A percentile compares a stretch with the other conserved stretches of the same genome.
These are phyloP conservation scores for Candida argentea DNA, from an alignment of 805 yeast genomes.

Conservation along the genomic window DNA sequence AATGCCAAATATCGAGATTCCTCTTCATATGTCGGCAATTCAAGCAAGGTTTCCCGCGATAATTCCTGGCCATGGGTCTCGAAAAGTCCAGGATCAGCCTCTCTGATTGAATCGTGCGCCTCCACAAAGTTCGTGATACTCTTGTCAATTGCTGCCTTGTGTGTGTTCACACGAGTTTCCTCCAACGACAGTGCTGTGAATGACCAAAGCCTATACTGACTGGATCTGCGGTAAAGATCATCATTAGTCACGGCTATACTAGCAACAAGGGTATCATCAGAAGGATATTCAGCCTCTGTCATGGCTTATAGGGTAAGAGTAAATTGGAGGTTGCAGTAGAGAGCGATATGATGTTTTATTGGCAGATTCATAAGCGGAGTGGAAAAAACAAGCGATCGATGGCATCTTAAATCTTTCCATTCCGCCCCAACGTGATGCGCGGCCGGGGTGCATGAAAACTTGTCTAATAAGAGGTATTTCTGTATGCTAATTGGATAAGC, in stretches of 20 bases:
- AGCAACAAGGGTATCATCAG: neutral
- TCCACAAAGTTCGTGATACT: constrained; percentile 23
- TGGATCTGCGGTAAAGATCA: constrained; percentile 78
- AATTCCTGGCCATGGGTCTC: constrained; percentile 17
- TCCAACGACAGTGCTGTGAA: constrained; percentile 52
- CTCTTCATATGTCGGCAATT: constrained; percentile 52
- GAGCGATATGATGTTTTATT: too few relatives aligned
- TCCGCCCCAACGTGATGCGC: too few relatives aligned
- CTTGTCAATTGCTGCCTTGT: constrained; percentile 41
- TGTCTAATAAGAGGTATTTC: too few relatives aligned
- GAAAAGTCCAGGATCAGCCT: constrained; percentile 20
- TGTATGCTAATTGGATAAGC: too few relatives aligned
- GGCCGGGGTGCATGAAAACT: too few relatives aligned
- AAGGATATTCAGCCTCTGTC: neutral
- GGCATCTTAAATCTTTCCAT: too few relatives aligned
- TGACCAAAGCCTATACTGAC: constrained; percentile 84
- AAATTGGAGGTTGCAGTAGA: too few relatives aligned
- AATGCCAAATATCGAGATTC: constrained; percentile 58
- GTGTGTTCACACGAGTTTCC: constrained; percentile 37
- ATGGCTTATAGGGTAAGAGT: neutral
- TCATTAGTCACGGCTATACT: constrained; percentile 45
- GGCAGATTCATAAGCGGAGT: too few relatives aligned
- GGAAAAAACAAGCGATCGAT: too few relatives aligned
- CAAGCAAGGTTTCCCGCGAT: constrained; percentile 23
- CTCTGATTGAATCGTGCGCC: constrained; percentile 9